phyloP scores from a whole-genome alignment of 139 green algal genomes.

The Trebouxia sp. region DNA sequence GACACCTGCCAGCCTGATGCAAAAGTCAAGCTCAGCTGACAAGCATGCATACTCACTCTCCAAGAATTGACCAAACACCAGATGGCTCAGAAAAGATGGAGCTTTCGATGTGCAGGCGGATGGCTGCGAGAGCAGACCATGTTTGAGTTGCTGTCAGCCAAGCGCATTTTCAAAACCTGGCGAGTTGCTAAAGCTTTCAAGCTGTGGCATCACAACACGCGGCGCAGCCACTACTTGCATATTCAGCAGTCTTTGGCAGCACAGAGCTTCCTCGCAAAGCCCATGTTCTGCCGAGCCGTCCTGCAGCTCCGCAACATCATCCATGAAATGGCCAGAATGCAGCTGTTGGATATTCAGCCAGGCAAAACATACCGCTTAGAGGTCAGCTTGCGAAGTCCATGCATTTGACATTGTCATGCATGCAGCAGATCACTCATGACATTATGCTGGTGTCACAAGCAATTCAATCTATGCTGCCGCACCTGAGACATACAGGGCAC shows the following conservation, averaged over 20 bases:
- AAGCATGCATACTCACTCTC: not conserved
- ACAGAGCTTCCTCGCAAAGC: constrained; percentile 45
- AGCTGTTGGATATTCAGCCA: constrained; percentile 22
- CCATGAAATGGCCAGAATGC: constrained; percentile 29
- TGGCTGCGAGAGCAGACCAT: constrained; percentile 49
- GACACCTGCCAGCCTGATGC: not conserved
- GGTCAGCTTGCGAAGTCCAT: too few species aligned
- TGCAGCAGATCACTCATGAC: not conserved
- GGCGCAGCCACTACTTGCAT: not conserved
- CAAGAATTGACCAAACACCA: too few species aligned
- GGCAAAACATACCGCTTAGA: constrained; percentile 38
- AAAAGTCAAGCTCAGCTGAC: not conserved
- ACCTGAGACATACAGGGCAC: not conserved
- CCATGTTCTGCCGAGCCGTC: constrained; percentile 37
- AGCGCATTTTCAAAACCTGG: constrained; percentile 50
- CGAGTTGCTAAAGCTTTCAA: constrained; percentile 45
- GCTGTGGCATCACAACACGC: not conserved
- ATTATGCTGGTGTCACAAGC: not conserved
- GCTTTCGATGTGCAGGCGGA: constrained; percentile 29
- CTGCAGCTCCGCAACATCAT: constrained; percentile 37
- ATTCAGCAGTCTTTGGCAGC: constrained; percentile 29
- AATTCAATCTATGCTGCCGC: not conserved
- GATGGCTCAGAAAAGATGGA: too few species aligned
- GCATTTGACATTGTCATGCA: too few species aligned
- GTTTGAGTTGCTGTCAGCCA: constrained; percentile 45